phyloP scores from a whole-genome alignment of 495 filamentous ascomycete species.

The Penicillium cataractarum region DNA sequence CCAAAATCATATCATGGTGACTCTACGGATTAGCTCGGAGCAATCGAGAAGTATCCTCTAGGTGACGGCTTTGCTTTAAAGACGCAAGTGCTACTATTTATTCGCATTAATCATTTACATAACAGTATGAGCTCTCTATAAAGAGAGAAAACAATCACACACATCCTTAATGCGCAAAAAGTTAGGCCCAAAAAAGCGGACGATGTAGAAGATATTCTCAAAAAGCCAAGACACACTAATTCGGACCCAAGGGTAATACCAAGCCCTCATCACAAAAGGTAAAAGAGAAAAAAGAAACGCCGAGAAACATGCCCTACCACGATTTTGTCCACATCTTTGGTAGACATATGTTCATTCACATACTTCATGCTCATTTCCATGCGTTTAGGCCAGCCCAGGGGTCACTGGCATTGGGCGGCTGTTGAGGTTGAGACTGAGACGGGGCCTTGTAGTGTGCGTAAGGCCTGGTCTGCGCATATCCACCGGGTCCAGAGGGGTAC shows the following conservation, averaged over 20 bases:
- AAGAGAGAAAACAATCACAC: not conserved
- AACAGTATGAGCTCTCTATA: not conserved
- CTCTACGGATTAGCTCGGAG: not conserved
- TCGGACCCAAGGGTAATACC: conserved; percentile 14
- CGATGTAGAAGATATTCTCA: not conserved
- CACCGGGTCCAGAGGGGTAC: conserved; percentile 63
- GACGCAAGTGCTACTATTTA: not conserved
- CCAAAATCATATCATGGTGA: not conserved
- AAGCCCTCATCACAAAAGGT: not conserved
- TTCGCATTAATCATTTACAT: not conserved
- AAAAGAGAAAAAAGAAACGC: conserved; percentile 12
- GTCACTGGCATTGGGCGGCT: conserved; percentile 51
- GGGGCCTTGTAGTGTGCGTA: conserved; percentile 45
- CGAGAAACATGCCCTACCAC: conserved; percentile 16
- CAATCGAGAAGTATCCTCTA: not conserved
- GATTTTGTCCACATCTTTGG: not conserved
- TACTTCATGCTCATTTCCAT: conserved; percentile 65
- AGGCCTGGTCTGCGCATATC: conserved; percentile 56
- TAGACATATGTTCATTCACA: not conserved
- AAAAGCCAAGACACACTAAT: not conserved
- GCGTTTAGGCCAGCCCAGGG: conserved; percentile 87
- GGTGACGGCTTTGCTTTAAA: not conserved
- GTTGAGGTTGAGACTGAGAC: conserved; percentile 50
- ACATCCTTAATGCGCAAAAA: not conserved
- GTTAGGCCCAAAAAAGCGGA: not conserved